Conservation (phyloP, 768 basidiomycete species). For the Boletus rubescentipes region DNA sequence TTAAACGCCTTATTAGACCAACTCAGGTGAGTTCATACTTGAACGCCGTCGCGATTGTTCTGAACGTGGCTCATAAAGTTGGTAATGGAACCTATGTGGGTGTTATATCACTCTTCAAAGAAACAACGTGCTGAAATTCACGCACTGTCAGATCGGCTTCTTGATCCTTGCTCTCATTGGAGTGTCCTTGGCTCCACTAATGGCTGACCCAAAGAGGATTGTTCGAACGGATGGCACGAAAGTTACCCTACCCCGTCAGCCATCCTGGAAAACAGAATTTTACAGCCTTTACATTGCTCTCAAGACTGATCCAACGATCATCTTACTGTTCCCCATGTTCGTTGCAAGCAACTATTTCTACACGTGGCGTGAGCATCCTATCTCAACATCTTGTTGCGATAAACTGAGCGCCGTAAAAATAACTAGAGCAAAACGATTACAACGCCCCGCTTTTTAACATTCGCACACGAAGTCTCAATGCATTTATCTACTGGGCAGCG, state of each 20-base stretch:
- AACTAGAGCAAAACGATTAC: conserved; percentile 72
- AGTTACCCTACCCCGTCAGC: conserved; percentile 59
- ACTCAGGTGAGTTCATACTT: conserved; percentile 24
- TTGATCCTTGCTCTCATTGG: conserved; percentile 71
- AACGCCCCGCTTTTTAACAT: conserved; percentile 82
- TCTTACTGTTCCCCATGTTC: conserved; percentile 84
- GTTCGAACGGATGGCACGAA: conserved; percentile 74
- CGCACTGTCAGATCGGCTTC: conserved; percentile 63
- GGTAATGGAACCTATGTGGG: conserved; percentile 75
- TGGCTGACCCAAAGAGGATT: conserved; percentile 73
- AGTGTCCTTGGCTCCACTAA: conserved; percentile 60
- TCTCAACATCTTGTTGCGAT: neutral
- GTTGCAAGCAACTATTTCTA: conserved; percentile 85
- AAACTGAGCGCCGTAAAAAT: conserved; percentile 9
- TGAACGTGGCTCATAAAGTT: conserved; percentile 38
- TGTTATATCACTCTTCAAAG: conserved; percentile 1
- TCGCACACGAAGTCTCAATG: conserved; percentile 73
- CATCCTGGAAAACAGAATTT: conserved; percentile 78
- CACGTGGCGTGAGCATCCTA: conserved; percentile 64
- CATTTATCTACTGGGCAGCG: conserved; percentile 74
- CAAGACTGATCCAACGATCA: conserved; percentile 65
- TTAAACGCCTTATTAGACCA: conserved; percentile 19
- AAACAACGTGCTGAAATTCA: neutral
- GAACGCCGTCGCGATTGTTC: neutral
- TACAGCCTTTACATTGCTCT: conserved; percentile 67